Evolutionary conservation across 2,329 filamentous ascomycete species (phyloP).

Genomic region (Bipolaris cookei): DNA sequence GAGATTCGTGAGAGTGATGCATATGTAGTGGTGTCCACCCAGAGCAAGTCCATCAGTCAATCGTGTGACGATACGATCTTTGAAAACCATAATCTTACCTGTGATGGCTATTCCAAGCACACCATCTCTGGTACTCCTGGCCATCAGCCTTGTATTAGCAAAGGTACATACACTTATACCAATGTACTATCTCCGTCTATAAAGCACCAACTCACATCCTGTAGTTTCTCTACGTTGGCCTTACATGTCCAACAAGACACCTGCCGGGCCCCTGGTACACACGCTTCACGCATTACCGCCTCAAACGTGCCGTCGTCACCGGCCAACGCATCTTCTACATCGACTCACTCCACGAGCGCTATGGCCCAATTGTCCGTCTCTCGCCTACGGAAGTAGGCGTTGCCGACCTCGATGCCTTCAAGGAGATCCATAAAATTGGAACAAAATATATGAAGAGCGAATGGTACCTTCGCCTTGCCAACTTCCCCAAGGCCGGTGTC

Average conservation of each 20-base stretch:
- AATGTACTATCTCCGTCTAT: not conserved
- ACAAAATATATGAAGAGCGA: conserved; percentile 39
- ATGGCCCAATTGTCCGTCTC: conserved; percentile 43
- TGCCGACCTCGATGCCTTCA: conserved; percentile 38
- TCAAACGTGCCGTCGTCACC: conserved; percentile 48
- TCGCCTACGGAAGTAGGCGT: conserved; percentile 41
- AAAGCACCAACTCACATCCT: not conserved
- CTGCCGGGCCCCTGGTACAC: conserved; percentile 43
- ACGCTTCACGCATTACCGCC: conserved; percentile 42
- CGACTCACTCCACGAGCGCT: conserved; percentile 45
- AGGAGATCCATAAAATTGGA: conserved; percentile 40
- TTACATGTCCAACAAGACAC: conserved; percentile 38
- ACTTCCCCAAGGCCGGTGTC: conserved; percentile 38
- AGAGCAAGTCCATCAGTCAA: not conserved
- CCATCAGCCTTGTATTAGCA: conserved; percentile 2
- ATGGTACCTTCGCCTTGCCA: conserved; percentile 35
- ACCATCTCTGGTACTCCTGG: not conserved
- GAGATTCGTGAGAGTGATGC: not conserved
- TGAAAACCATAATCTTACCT: not conserved
- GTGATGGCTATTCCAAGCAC: not conserved
- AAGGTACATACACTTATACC: not conserved
- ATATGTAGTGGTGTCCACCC: not conserved
- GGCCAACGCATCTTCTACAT: conserved; percentile 51
- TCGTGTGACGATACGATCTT: not conserved
- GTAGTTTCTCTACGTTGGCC: conserved; percentile 28